Evolutionary conservation across 2,329 filamentous ascomycete genomes (phyloP), one percentile per base, ranked within the genome.

Genomic region (Ophiostoma ips): DNA sequence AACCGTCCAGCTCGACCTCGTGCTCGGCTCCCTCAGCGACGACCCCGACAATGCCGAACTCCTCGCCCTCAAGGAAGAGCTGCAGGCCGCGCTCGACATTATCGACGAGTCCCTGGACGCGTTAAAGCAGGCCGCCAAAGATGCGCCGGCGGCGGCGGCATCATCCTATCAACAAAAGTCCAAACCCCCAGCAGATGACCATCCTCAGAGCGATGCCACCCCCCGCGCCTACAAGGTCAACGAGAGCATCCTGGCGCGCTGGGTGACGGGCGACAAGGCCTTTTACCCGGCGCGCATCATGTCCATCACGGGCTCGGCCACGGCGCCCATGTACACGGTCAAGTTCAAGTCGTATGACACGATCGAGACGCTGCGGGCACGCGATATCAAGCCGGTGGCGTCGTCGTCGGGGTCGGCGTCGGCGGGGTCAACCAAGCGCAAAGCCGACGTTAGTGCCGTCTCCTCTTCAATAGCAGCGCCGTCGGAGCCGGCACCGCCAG

Each of bases 211-310:
- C n/a, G n/a, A n/a, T n/a, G n/a, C n/a, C n/a, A n/a, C n/a, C n/a
- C n/a, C n/a, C n/a, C n/a, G n/a, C n/a, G 73, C 73, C 10, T 95
- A 89, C 67, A 78, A 84, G 51, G 86, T 95, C 56, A 95, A 95
- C 63, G 92, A 98, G 61, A 84, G 73, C 31, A 85, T 95, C 49
- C 73, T 92, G 65, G 92, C 90, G 44, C 89, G 90, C 66, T 98
- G 89, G 87, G 70, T 84, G 44, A 84, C 87, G 10, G 88, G 87
- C 50, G 92, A 98, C 66, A 87, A 85, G 61, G 77, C 77, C 21
- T 95, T 89, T 68, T 96, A 96, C 68, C 83, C 87, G 43, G 92
- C 89, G 38, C 83, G 87, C 60, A 94, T 98, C 65, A 90, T 87
- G 48, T 89, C 85, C 48, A 89, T 95, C 59, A 95, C 90, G 19